Conservation (phyloP, 1,284 basidiomycete species). For the Xerocomus amazonicus region DNA sequence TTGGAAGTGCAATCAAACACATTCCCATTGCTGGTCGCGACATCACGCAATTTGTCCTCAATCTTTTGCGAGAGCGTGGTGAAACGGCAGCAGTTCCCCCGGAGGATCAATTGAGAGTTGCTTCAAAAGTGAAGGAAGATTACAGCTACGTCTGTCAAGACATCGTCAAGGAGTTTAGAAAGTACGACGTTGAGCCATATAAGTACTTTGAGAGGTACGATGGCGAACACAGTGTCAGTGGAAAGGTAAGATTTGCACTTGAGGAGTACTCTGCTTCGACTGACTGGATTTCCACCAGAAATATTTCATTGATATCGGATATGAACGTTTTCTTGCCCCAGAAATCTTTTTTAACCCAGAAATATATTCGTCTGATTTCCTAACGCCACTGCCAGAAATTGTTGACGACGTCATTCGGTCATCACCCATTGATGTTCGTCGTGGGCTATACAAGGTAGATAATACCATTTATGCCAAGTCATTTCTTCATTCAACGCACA, state of each 20-base stretch:
- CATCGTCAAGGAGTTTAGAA: slow-evolving; percentile 98
- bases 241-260: slow-evolving; percentile 56
- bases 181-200: slow-evolving; percentile 95
- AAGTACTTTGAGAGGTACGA: slow-evolving; percentile 96
- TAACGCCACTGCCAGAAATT: slow-evolving; percentile 95
- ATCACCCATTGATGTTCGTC: slow-evolving; percentile 92
- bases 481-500: slow-evolving; percentile 27
- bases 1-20: slow-evolving; percentile 98
- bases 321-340: slow-evolving; percentile 98
- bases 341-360: slow-evolving; percentile 99
- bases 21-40: slow-evolving; percentile 98
- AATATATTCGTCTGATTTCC: slow-evolving; percentile 96
- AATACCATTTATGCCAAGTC: neutral
- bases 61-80: slow-evolving; percentile 92
- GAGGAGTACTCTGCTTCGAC: neutral
- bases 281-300: slow-evolving; percentile 47
- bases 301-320: slow-evolving; percentile 92
- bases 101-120: slow-evolving; percentile 93
- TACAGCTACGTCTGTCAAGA: slow-evolving; percentile 99
- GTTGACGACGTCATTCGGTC: slow-evolving; percentile 96
- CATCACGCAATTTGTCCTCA: slow-evolving; percentile 96
- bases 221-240: slow-evolving; percentile 91
- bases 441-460: slow-evolving; percentile 87
- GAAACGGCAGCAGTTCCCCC: slow-evolving; percentile 89
- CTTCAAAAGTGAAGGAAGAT: slow-evolving; percentile 96